A percentile compares a stretch with the other conserved stretches of the same genome.
Evolutionary conservation across 176 grass and related monocot species (phyloP).

Genomic region (Otatea glauca): DNA sequence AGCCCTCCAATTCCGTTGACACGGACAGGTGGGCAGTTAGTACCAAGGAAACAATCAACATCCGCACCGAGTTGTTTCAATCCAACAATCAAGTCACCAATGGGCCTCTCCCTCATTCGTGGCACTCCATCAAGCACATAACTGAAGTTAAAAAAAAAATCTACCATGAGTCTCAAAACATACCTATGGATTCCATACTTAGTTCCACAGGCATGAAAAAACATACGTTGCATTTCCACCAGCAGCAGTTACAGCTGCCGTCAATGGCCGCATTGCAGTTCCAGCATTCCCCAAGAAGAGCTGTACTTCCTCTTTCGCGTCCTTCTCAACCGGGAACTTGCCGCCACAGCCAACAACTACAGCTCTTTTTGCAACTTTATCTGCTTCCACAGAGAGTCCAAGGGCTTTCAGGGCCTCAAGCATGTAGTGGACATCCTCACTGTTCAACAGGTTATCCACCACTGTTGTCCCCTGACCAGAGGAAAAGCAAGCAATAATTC

Average conservation of each 20-base stretch:
- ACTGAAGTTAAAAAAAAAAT: conserved; percentile 46
- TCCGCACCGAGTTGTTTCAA: conserved; percentile 92
- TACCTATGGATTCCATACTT: neutral
- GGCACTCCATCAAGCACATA: conserved; percentile 98
- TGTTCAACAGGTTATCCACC: conserved; percentile 91
- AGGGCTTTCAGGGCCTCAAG: conserved; percentile 90
- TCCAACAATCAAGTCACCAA: conserved; percentile 85
- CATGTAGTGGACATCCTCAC: conserved; percentile 99
- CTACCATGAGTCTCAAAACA: conserved; percentile 2
- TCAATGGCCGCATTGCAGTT: conserved; percentile 94
- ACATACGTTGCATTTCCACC: conserved; percentile 91
- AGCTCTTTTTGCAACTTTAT: conserved; percentile 81
- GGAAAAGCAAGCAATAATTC: neutral
- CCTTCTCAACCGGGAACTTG: conserved; percentile 67
- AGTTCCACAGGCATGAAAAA: neutral
- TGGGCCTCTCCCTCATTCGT: conserved; percentile 97
- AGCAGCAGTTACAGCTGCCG: conserved; percentile 89
- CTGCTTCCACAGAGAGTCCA: conserved; percentile 80
- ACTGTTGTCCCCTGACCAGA: conserved; percentile 80
- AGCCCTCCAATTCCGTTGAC: conserved; percentile 84
- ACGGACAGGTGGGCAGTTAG: conserved; percentile 89
- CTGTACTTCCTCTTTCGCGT: conserved; percentile 69
- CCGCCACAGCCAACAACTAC: conserved; percentile 75
- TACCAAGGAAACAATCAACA: conserved; percentile 95
- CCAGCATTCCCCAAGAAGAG: conserved; percentile 97